These are phyloP conservation scores for Aspergillus aculeatus DNA, from an alignment of 2,329 filamentous ascomycete genomes.

Conservation along the genomic window DNA sequence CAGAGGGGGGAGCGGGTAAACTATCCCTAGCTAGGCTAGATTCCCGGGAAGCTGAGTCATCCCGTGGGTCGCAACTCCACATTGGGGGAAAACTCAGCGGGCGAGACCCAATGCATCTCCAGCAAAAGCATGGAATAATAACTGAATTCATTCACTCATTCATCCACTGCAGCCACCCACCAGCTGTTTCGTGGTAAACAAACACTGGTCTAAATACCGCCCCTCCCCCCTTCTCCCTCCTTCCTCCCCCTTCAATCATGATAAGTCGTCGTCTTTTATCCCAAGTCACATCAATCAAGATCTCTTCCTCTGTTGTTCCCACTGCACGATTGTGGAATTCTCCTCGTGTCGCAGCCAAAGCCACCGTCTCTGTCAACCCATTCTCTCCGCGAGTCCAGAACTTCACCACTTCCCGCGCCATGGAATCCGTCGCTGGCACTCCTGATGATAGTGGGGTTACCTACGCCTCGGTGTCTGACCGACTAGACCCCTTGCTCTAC, in stretches of 20 bases:
- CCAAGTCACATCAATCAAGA: neutral
- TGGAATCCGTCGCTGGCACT: neutral
- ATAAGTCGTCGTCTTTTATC: neutral
- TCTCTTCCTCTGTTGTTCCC: neutral
- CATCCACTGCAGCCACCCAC: too few species aligned
- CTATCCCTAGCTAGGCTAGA: too few species aligned
- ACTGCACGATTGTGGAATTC: neutral
- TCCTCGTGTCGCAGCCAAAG: neutral
- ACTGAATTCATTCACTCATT: too few species aligned
- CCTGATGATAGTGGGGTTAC: constrained; percentile 1
- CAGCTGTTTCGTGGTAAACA: too few species aligned
- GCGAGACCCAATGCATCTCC: neutral
- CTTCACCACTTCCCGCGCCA: neutral
- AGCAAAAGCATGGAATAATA: too few species aligned
- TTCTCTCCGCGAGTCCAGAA: neutral
- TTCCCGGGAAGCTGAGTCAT: too few species aligned
- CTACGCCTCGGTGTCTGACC: constrained; percentile 35
- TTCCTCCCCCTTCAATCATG: neutral
- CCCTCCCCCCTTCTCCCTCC: neutral
- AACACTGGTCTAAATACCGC: neutral
- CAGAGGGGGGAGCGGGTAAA: too few species aligned
- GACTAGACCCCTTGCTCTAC: constrained; percentile 34
- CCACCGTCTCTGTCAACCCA: neutral
- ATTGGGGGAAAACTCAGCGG: neutral
- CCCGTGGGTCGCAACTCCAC: neutral